These are phyloP conservation scores for Dactylella cylindrospora DNA, from an alignment of 2,329 filamentous ascomycete species.

Conservation along the genomic window DNA sequence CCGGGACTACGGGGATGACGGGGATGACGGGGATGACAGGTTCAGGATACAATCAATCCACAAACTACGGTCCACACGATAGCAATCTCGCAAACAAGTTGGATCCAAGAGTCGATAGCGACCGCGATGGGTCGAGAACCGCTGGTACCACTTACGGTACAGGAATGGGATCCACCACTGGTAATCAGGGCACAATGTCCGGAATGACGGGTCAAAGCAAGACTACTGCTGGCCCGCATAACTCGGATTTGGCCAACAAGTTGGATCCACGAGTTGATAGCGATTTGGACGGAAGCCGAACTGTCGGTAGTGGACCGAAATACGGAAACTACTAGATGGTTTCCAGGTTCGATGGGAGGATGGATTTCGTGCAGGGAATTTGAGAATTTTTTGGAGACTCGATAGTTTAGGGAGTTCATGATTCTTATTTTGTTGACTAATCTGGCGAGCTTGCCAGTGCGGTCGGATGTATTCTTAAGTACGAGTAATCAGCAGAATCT, in stretches of 20 bases:
- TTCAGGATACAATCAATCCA: constrained; percentile 12
- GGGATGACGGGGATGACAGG: constrained; percentile 2
- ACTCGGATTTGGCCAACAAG: constrained; percentile 50
- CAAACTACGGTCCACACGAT: constrained; percentile 51
- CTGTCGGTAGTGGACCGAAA: constrained; percentile 47
- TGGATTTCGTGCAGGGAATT: too few species aligned
- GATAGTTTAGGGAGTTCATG: background rate
- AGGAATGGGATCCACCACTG: background rate
- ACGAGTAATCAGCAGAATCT: too few species aligned
- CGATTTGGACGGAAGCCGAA: constrained; percentile 47
- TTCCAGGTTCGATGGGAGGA: too few species aligned
- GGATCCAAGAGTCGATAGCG: constrained; percentile 53
- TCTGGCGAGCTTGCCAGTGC: too few species aligned
- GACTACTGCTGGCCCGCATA: constrained; percentile 52
- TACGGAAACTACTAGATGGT: constrained; percentile 13
- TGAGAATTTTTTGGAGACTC: constrained; percentile 2
- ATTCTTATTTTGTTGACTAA: too few species aligned
- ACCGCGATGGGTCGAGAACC: constrained; percentile 46
- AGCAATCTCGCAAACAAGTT: constrained; percentile 53
- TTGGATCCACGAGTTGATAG: constrained; percentile 47
- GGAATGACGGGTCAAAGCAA: constrained; percentile 45
- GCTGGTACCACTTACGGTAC: constrained; percentile 10
- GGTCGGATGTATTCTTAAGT: too few species aligned
- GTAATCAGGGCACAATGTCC: background rate
- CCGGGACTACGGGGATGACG: background rate